Base-by-base conservation (phyloP, 2,329 filamentous ascomycete species). In the Fusarium sp. region DNA sequence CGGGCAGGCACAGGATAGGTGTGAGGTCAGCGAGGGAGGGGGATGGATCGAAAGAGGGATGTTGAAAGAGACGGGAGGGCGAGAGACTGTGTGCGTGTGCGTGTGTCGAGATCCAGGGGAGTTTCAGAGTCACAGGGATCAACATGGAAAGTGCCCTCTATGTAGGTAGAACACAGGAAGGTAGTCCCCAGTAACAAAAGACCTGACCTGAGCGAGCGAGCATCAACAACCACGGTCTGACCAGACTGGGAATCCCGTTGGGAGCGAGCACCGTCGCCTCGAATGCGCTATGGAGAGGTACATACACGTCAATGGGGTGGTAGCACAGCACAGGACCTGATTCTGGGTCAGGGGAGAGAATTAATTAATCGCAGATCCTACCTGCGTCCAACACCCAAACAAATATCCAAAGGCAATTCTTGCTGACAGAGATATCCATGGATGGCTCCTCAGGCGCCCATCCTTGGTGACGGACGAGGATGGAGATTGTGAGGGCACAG, bases 91-190 rank as follows among this genome's bases (percentile, higher is more conserved):
- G 52, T 31, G 60, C 52, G 68, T 57, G 62, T 54, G 47, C 57
- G 66, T 35, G 69, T 58, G 68, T 42, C 58, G 63, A 70, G 76
- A 78, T 76, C 76, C 74, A 78, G 76, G 76, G 73, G 76, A 77
- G 76, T 78, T 78, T 78, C 76, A 78, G 70, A 76, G 63, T 77
- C 70, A 73, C 76, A 77, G 73, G 76, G 76, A 78, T 78, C 73
- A 77, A 74, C 73, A 78, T 69, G 54, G 67, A 74, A 52, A 75
- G 72, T 63, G 63, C 58, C 66, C 38, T 68, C 61, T 50, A 14
- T 50, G 45, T 25, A 29, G 27, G 45, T 25, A 29, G 27, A 29
- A 7, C 27, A 31, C 29, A 10, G 29, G 18, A 29, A 52, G 47
- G 47, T 52, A 65, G 60, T 73, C 65, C 71, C 68, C 47, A 60